Percentiles rank a stretch among this genome's conserved stretches.
These are phyloP conservation scores for Phytophthora tentaculata DNA, from an alignment of 352 stramenopile species.

Conservation along the genomic window DNA sequence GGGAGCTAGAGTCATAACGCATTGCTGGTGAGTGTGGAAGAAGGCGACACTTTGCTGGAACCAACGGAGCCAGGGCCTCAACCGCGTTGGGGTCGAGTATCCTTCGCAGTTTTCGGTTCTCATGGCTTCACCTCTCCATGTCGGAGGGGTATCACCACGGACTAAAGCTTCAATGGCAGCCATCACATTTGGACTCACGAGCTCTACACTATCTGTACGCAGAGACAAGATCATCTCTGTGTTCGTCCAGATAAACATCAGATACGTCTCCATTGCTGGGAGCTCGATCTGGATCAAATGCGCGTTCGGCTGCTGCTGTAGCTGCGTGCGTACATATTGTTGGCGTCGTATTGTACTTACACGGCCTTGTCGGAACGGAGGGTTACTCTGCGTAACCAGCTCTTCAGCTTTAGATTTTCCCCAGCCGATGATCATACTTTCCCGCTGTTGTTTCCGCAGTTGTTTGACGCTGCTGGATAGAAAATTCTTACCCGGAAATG, in stretches of 20 bases:
- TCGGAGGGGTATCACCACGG: slow-evolving; percentile 20
- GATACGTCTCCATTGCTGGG: slow-evolving; percentile 54
- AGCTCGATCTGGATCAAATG: slow-evolving; percentile 57
- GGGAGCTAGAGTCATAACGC: slow-evolving; percentile 11
- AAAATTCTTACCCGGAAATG: slow-evolving; percentile 43
- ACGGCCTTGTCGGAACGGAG: slow-evolving; percentile 5
- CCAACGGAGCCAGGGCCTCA: slow-evolving; percentile 39
- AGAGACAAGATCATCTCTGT: slow-evolving; percentile 48
- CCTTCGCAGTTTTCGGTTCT: slow-evolving; percentile 12
- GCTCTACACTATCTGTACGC: slow-evolving; percentile 19
- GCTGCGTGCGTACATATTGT: slow-evolving; percentile 22
- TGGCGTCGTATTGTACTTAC: slow-evolving; percentile 16
- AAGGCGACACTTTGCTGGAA: slow-evolving; percentile 38
- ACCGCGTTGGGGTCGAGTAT: slow-evolving; percentile 31
- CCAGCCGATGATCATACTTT: slow-evolving; percentile 49
- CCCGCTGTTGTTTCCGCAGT: no score
- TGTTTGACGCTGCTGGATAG: no score
- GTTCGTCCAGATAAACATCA: slow-evolving; percentile 48
- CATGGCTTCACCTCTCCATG: slow-evolving; percentile 12
- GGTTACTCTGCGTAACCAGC: slow-evolving; percentile 5
- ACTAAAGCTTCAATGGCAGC: slow-evolving; percentile 26
- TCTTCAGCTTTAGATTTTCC: slow-evolving; percentile 25
- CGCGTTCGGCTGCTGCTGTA: slow-evolving; percentile 36
- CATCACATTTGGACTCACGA: slow-evolving; percentile 21
- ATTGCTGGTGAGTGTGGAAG: slow-evolving; percentile 40